Evolutionary conservation across 2,329 filamentous ascomycete species (phyloP).

Genomic region (Juglanconis juglandina): DNA sequence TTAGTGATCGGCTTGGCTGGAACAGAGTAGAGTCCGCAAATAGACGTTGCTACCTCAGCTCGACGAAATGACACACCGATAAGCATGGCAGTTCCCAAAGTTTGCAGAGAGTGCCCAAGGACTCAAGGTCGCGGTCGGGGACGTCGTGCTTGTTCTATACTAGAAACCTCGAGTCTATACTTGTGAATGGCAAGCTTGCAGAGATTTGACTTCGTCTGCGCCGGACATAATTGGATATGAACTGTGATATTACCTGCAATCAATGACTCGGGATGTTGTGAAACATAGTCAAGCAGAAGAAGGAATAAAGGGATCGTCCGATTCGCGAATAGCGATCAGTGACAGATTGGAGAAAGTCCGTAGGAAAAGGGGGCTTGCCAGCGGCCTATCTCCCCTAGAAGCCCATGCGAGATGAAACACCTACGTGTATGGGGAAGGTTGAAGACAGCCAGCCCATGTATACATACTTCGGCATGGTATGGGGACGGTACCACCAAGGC

Average conservation of each 20-base stretch:
- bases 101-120: no score
- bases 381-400: neutral
- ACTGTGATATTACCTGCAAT: slow-evolving; percentile 5
- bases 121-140: neutral
- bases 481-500: neutral
- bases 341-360: slow-evolving; percentile 4
- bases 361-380: slow-evolving; percentile 1
- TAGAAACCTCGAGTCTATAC: neutral
- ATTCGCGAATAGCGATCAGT: neutral
- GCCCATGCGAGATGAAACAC: slow-evolving; percentile 17
- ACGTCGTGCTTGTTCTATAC: neutral
- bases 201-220: neutral
- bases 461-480: slow-evolving; percentile 1
- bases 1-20: slow-evolving; percentile 1
- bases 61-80: no score
- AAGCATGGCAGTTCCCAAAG: no score
- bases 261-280: slow-evolving; percentile 14
- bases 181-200: neutral
- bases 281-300: slow-evolving; percentile 8
- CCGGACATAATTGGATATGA: neutral
- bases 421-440: slow-evolving; percentile 10
- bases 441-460: slow-evolving; percentile 7
- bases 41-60: no score
- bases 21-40: neutral
- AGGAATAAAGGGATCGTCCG: slow-evolving; percentile 2